A percentile compares a stretch with the other conserved stretches of the same genome.
These are phyloP conservation scores for Nidula niveotomentosa DNA, from an alignment of 1,284 basidiomycete genomes.

Conservation along the genomic window DNA sequence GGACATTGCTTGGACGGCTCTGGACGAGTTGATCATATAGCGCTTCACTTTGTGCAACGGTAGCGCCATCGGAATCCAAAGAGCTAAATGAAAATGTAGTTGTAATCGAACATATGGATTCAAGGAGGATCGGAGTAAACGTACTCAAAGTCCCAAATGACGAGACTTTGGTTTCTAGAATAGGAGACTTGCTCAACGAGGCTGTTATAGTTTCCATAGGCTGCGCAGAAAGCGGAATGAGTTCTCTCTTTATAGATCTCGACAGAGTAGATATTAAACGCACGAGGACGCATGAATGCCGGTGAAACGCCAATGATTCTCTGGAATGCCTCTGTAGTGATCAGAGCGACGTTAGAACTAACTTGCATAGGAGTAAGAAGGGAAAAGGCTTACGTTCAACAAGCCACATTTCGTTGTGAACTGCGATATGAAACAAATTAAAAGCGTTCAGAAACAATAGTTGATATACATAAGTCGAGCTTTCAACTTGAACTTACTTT, in stretches of 20 bases:
- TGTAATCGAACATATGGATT: background rate
- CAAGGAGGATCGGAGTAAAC: background rate
- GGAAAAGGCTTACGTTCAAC: slow-evolving; percentile 21
- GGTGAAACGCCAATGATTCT: slow-evolving; percentile 29
- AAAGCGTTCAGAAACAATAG: background rate
- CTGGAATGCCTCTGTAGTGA: slow-evolving; percentile 24
- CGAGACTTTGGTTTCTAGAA: slow-evolving; percentile 25
- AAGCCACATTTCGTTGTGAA: slow-evolving; percentile 26
- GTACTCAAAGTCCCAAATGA: slow-evolving; percentile 40
- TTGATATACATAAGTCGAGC: background rate
- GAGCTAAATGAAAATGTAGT: slow-evolving; percentile 19
- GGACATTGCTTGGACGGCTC: slow-evolving; percentile 32
- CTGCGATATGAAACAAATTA: slow-evolving; percentile 8
- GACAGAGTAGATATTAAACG: slow-evolving; percentile 6
- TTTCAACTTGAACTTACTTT: slow-evolving; percentile 26
- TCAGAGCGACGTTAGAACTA: slow-evolving; percentile 1
- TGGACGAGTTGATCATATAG: slow-evolving; percentile 26
- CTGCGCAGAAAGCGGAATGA: slow-evolving; percentile 9
- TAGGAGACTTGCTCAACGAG: slow-evolving; percentile 37
- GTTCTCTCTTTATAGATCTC: background rate
- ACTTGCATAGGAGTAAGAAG: background rate
- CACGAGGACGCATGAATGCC: slow-evolving; percentile 36
- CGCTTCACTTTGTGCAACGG: slow-evolving; percentile 26
- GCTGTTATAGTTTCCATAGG: slow-evolving; percentile 42
- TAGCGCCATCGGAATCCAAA: slow-evolving; percentile 35